Evolutionary conservation across 345 rosid species (phyloP).

Genomic region (Gossypium bickii): DNA sequence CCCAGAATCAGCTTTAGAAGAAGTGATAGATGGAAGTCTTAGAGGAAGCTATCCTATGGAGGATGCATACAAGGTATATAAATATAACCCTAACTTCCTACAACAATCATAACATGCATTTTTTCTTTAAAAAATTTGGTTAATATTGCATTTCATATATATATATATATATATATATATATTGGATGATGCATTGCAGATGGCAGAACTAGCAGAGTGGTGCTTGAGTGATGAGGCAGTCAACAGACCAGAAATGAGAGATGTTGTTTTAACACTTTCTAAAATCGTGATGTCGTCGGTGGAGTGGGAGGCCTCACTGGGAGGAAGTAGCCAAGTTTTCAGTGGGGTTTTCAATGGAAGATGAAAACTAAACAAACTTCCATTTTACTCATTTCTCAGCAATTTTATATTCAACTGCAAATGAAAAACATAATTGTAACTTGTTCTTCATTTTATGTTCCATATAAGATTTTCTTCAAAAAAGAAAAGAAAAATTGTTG

Average conservation of each 20-base stretch:
- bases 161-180: neutral
- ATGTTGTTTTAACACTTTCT: conserved; percentile 34
- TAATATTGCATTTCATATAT: neutral
- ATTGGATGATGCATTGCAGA: conserved; percentile 34
- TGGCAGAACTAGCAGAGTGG: conserved; percentile 51
- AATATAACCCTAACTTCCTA: neutral
- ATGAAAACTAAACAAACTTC: conserved; percentile 17
- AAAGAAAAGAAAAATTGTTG: neutral
- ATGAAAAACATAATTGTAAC: neutral
- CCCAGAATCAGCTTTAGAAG: conserved; percentile 39
- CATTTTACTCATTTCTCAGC: neutral
- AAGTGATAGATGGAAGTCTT: conserved; percentile 41
- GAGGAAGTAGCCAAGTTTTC: conserved; percentile 55
- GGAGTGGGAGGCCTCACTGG: conserved; percentile 65
- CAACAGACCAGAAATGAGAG: conserved; percentile 55
- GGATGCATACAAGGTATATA: conserved; percentile 40
- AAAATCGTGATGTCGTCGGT: conserved; percentile 35
- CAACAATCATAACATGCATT: neutral
- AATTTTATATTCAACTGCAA: neutral
- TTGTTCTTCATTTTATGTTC: neutral
- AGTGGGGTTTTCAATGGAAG: conserved; percentile 51
- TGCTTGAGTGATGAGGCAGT: conserved; percentile 50
- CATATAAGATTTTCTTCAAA: neutral
- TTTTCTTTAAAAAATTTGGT: too few species aligned
- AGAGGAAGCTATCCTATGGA: conserved; percentile 42